Base-by-base conservation (phyloP, 257 asterid species). In the Cinchona pubescens region DNA sequence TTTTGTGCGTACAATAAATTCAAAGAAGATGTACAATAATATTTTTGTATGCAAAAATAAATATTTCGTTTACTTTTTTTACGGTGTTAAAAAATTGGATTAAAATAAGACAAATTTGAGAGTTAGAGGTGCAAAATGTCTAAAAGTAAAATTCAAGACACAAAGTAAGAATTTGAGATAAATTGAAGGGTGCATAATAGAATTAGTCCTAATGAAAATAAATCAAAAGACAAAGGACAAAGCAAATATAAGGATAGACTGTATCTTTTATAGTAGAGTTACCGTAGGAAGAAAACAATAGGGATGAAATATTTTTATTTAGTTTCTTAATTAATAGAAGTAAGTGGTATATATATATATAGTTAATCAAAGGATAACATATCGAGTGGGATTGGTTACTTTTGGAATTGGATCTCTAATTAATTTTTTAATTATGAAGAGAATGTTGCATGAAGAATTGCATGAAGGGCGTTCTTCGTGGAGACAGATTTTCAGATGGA, bases 401-500 rank as follows among this genome's bases (percentile, higher is more conserved):
- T 77, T 79, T 66, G 79, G 72, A 53, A 77, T 51, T 61, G 72
- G 56, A 59, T 13, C 53, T 74, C n/a, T n/a, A n/a, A n/a, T n/a
- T n/a, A n/a, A n/a, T n/a, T n/a, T n/a, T n/a, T 71, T 71, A 56
- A 71, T 72, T 55, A 29, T 61, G 18, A 71, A 77, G 60, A 51
- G 78, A 73, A 29, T 71, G 69, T 59, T 83, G 85, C 88, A 84
- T 86, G 87, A 79, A 84, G 70, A 63, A 65, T 34, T 80, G 85
- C 76, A 67, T 78, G 87, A 15, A 75, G 49, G 27, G n/a, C 30
- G 53, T 67, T 14, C 58, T 43, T 37, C 43, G 67, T 49, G 89
- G 89, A 67, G 91, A 87, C 89, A 87, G 80, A 83, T 85, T 71
- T 83, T 87, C 91, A 72, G 80, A 79, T 62, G 77, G 29, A 64